These are phyloP conservation scores for Helotiales sp. DNA, from an alignment of 2,329 filamentous ascomycete genomes.

Conservation along the genomic window DNA sequence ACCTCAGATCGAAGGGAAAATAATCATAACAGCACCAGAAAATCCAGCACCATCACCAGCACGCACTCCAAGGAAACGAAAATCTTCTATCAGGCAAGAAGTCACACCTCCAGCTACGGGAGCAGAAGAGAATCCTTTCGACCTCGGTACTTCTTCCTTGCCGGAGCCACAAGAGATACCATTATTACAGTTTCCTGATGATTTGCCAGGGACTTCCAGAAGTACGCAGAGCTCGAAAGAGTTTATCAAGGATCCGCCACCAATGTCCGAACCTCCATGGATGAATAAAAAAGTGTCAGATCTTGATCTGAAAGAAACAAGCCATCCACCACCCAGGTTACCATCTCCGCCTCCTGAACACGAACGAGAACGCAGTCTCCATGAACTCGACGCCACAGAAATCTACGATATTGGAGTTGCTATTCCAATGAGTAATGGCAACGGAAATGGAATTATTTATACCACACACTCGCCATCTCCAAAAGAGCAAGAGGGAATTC, in stretches of 20 bases:
- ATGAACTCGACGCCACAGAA: background rate
- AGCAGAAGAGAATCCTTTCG: background rate
- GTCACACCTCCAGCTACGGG: background rate
- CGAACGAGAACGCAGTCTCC: background rate
- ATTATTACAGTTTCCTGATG: background rate
- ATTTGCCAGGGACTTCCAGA: too few species aligned
- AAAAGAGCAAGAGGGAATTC: too few species aligned
- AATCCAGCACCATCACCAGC: background rate
- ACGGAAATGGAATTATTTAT: too few species aligned
- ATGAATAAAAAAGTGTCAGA: background rate
- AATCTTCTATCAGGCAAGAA: background rate
- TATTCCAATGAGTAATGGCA: background rate
- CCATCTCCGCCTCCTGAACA: background rate
- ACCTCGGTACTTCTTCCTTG: background rate
- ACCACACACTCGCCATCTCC: too few species aligned
- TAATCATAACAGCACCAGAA: background rate
- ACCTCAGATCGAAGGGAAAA: background rate
- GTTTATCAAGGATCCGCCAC: too few species aligned
- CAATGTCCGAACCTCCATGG: background rate
- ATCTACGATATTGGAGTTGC: background rate
- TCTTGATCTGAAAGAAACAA: background rate
- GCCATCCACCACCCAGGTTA: background rate
- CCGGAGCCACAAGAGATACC: background rate
- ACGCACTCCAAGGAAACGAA: slow-evolving; percentile 8
- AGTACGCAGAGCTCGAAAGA: background rate